phyloP scores from a whole-genome alignment of 2,329 filamentous ascomycete genomes.

The Leptographium procerum region DNA sequence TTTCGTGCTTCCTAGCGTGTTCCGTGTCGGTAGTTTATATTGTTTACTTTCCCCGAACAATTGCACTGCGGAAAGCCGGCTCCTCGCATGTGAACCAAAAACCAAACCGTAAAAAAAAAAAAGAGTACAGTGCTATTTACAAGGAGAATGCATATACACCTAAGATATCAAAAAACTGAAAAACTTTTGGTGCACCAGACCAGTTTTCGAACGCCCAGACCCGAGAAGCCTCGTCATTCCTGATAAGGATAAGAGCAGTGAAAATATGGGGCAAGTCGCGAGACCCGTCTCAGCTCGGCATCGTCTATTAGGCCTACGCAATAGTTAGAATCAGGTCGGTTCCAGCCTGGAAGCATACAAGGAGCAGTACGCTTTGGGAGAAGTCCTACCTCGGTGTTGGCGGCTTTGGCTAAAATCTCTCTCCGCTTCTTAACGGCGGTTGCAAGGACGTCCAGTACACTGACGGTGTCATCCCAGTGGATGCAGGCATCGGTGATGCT shows the following conservation, averaged over 20 bases:
- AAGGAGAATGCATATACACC: background rate
- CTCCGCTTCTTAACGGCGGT: slow-evolving; percentile 67
- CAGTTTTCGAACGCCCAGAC: background rate
- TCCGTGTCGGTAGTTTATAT: background rate
- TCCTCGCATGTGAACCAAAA: too few species aligned
- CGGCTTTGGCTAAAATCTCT: slow-evolving; percentile 24
- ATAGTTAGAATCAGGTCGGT: background rate
- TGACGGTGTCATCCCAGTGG: slow-evolving; percentile 80
- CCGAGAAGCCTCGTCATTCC: background rate
- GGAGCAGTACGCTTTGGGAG: background rate
- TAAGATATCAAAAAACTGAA: background rate
- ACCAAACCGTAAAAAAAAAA: background rate
- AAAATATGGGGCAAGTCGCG: background rate
- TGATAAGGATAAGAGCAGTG: background rate
- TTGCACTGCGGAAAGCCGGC: background rate
- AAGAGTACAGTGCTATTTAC: background rate
- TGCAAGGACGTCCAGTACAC: slow-evolving; percentile 66
- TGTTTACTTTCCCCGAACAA: background rate
- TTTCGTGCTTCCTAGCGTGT: background rate
- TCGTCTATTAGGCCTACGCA: background rate
- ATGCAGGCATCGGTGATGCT: slow-evolving; percentile 98
- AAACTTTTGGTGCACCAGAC: background rate
- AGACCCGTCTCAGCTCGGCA: background rate
- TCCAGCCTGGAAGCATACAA: background rate
- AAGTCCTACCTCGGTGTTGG: background rate